Conservation (phyloP, 441 rosid species). For the Jatropha multifida region DNA sequence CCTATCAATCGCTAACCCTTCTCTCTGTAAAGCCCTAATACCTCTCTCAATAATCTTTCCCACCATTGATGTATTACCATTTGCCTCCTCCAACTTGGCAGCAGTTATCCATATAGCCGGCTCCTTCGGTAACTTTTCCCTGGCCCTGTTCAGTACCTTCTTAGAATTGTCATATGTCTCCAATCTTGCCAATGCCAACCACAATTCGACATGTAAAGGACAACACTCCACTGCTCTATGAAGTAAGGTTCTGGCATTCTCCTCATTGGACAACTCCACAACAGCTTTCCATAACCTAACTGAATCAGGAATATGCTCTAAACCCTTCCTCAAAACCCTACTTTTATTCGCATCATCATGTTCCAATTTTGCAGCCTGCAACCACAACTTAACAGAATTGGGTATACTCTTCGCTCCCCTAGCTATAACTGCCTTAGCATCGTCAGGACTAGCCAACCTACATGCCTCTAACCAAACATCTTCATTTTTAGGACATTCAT, state of each 20-base stretch:
- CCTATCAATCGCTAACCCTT: slow-evolving; percentile 82
- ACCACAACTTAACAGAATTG: slow-evolving; percentile 89
- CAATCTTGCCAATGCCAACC: slow-evolving; percentile 90
- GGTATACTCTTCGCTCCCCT: slow-evolving; percentile 82
- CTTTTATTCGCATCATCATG: slow-evolving; percentile 74
- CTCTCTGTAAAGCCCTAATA: slow-evolving; percentile 79
- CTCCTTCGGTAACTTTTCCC: slow-evolving; percentile 76
- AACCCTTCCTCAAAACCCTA: slow-evolving; percentile 86
- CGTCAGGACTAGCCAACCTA: slow-evolving; percentile 80
- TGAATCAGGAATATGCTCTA: slow-evolving; percentile 84
- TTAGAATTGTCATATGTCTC: slow-evolving; percentile 77
- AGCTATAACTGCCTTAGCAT: slow-evolving; percentile 90
- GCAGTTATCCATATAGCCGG: slow-evolving; percentile 97
- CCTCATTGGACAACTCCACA: slow-evolving; percentile 79
- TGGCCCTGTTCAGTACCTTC: slow-evolving; percentile 82
- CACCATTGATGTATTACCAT: slow-evolving; percentile 74
- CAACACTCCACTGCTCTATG: slow-evolving; percentile 96
- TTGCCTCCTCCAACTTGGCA: slow-evolving; percentile 94
- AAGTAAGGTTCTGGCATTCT: slow-evolving; percentile 78
- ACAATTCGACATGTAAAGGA: slow-evolving; percentile 84
- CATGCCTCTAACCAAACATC: slow-evolving; percentile 98
- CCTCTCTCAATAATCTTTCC: slow-evolving; percentile 93
- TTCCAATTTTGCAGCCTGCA: slow-evolving; percentile 92
- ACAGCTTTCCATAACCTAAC: slow-evolving; percentile 96
- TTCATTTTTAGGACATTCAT: slow-evolving; percentile 88